A percentile compares a stretch with the other conserved stretches of the same genome.
Conservation (phyloP, 805 yeast genomes). For the Barnettozyma populi region DNA sequence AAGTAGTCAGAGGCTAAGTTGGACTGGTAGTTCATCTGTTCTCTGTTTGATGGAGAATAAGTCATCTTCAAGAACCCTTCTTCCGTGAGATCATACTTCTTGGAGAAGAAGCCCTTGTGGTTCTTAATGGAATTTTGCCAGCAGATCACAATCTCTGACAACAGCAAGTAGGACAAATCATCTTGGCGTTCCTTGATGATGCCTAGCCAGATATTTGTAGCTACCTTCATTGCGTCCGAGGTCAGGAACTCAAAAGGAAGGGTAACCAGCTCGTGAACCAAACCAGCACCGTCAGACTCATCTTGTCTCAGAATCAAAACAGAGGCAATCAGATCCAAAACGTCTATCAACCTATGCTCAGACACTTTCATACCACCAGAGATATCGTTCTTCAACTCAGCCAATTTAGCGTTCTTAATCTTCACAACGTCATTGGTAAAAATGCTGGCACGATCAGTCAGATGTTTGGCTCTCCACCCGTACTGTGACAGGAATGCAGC, state of each 20-base stretch:
- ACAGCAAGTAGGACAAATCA: constrained; percentile 48
- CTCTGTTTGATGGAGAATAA: constrained; percentile 77
- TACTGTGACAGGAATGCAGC: constrained; percentile 75
- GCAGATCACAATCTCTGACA: constrained; percentile 61
- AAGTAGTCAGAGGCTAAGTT: constrained; percentile 40
- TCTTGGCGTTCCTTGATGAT: constrained; percentile 62
- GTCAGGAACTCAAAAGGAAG: constrained; percentile 70
- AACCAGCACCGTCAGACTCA: constrained; percentile 32
- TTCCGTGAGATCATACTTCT: constrained; percentile 43
- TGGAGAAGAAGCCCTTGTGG: constrained; percentile 60
- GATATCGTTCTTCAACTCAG: constrained; percentile 18
- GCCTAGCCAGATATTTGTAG: constrained; percentile 76
- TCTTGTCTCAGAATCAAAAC: constrained; percentile 33
- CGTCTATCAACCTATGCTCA: constrained; percentile 32
- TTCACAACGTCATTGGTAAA: constrained; percentile 15
- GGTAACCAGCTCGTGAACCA: constrained; percentile 43
- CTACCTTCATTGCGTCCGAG: constrained; percentile 51
- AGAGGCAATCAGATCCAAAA: constrained; percentile 41
- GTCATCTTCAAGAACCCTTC: constrained; percentile 78
- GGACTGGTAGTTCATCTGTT: constrained; percentile 48
- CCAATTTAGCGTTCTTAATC: constrained; percentile 19
- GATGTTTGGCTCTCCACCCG: constrained; percentile 54
- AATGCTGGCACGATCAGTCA: constrained; percentile 28
- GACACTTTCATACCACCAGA: constrained; percentile 19
- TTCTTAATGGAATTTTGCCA: constrained; percentile 65